Base-by-base conservation (phyloP, 2,329 filamentous ascomycete species). In the Sclerotinia spermophila region DNA sequence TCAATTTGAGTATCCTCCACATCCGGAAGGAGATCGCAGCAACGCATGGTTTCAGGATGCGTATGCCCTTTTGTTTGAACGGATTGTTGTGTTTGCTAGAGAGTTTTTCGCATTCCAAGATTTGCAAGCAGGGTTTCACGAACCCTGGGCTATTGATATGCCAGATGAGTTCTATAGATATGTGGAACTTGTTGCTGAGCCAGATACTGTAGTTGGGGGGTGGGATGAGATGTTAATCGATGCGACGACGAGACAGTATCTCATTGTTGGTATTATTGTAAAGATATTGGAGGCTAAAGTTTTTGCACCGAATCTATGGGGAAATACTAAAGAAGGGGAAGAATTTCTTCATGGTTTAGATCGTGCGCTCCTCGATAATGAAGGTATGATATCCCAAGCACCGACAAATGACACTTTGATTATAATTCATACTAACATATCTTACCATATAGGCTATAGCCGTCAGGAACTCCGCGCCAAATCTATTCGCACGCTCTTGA, bases 281-380 rank as follows among this genome's bases (percentile, higher is more conserved):
- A 69, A 45, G 60, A 72, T 78, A 24, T 60, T 77, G 11, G 72
- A 75, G 62, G 65, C 62, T 3, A 73, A 74, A 45, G 69, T 78
- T 11, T 78, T 79, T 72, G 73, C 74, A 30, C 68, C 58, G n/a
- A 61, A 72, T 59, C 59, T 78, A 13, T 79, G 73, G 72, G 77
- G 77, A 38, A 73, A 70, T 45, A 73, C 61, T 19, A 45, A 74
- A 48, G 53, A 73, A 51, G 68, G 77, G 65, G 66, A 70, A 45
- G 70, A 77, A 24, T 40, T 76, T 53, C 55, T 77, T 38, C 60
- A 69, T 68, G 69, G 58, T 3, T 69, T 78, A 62, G 76, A 78
- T 55, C 73, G 64, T 58, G 74, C 73, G 33, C 61, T 78, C 33
- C 53, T 77, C 15, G 35, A 42, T 15, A 35, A 67, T 38, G 77